Conservation (phyloP, 2,329 filamentous ascomycete species). For the Fusarium verrucosum region DNA sequence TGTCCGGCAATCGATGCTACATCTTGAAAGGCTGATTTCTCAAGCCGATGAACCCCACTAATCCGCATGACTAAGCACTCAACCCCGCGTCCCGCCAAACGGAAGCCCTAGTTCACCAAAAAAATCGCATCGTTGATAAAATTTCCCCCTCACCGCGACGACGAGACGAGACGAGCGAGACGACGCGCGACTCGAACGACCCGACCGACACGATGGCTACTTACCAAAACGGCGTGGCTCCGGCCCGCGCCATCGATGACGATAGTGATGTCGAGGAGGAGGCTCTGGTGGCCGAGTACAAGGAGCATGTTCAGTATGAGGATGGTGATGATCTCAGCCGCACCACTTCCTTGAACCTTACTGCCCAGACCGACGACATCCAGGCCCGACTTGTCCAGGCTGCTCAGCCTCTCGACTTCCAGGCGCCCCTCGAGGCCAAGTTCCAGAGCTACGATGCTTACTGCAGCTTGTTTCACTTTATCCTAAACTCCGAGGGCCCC, state of each 20-base stretch:
- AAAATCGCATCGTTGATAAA: conserved; percentile 44
- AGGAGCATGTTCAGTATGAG: conserved; percentile 94
- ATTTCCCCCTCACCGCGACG: conserved; percentile 48
- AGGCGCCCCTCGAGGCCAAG: conserved; percentile 94
- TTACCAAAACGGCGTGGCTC: conserved; percentile 69
- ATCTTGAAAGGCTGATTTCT: conserved; percentile 14
- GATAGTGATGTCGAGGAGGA: conserved; percentile 98
- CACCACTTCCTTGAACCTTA: conserved; percentile 73
- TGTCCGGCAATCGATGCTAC: conserved; percentile 7
- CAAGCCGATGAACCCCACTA: conserved; percentile 45
- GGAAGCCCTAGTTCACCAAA: conserved; percentile 53
- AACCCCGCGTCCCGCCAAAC: conserved; percentile 44
- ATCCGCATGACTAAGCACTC: conserved; percentile 10
- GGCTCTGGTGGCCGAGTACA: conserved; percentile 93
- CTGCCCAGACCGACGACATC: conserved; percentile 86
- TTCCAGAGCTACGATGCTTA: conserved; percentile 99
- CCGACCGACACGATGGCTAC: conserved; percentile 61
- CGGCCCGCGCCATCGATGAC: conserved; percentile 71
- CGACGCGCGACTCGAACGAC: conserved; percentile 45
- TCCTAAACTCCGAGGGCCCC: conserved; percentile 98
- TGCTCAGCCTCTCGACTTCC: conserved; percentile 94
- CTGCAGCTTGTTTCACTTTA: conserved; percentile 99
- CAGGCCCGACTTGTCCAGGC: conserved; percentile 91
- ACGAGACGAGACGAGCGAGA: conserved; percentile 41
- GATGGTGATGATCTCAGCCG: conserved; percentile 84